A percentile compares a stretch with the other conserved stretches of the same genome.
Conservation (phyloP, 2,329 filamentous ascomycete genomes). For the Botryotinia calthae region DNA sequence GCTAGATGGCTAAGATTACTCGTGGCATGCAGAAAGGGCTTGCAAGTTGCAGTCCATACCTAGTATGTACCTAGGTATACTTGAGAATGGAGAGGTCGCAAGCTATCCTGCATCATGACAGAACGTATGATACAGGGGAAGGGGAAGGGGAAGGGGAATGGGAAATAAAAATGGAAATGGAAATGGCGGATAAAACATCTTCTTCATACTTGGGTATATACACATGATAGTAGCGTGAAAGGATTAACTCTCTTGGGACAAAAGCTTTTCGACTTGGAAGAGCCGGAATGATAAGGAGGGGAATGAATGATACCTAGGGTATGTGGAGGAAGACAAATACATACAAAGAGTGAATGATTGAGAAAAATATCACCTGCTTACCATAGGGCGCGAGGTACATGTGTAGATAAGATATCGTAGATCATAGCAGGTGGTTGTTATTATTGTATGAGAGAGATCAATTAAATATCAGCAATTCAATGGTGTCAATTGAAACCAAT, state of each 20-base stretch:
- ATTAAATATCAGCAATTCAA: not conserved
- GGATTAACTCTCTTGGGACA: not conserved
- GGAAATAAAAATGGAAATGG: too few species aligned
- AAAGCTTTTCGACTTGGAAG: not conserved
- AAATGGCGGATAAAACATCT: not conserved
- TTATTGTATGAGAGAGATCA: not conserved
- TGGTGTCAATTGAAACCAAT: not conserved
- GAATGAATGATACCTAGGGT: not conserved
- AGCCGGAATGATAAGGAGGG: not conserved
- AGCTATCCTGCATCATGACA: not conserved
- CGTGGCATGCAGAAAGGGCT: slow-evolving; percentile 8
- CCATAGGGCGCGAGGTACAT: not conserved
- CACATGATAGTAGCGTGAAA: not conserved
- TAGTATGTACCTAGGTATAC: not conserved
- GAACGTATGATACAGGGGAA: not conserved
- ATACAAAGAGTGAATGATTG: not conserved
- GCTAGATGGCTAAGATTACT: slow-evolving; percentile 4
- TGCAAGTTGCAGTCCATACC: not conserved
- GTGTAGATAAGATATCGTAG: too few species aligned
- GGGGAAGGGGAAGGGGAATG: not conserved
- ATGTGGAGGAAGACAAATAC: not conserved
- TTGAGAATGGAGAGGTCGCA: not conserved
- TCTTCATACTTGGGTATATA: not conserved
- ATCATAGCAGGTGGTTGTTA: not conserved
- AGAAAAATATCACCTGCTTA: not conserved